Base-by-base conservation (phyloP, 129 eudicot genomes). In the Lonicera japonica region DNA sequence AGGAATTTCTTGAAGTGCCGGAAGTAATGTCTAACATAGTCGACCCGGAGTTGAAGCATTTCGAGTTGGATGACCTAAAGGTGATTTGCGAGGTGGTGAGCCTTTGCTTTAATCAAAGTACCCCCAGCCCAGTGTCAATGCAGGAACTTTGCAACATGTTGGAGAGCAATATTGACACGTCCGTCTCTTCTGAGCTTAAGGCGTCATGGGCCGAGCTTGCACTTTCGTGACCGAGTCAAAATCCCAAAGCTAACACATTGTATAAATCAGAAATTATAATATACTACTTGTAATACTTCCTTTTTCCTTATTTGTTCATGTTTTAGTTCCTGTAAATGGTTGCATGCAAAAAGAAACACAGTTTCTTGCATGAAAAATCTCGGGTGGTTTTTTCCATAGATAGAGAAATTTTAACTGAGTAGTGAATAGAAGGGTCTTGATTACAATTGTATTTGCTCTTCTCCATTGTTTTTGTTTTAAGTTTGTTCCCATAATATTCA, bases 121-220 rank as follows among this genome's bases (percentile, higher is more conserved):
- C 83, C 3, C 65, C 47, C 48, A 76, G 58, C 51, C 82, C 70
- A 63, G 78, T 82, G 5, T 68, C 73, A 29, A 82, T 85, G 85
- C 67, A 70, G 61, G 95, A 92, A 0, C 13, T 92, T 43, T 88
- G 89, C 71, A 56, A 56, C 23, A 71, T 74, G 79, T 58, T 92
- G 81, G 99, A 92, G 72, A 78, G 68, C 70, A 73, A 79, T 56
- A 81, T 92, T 14, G 89, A 92, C 41, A 78, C 74, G 3, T 82
- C 96, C 1, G 70, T 79, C 4, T 78, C 95, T 3, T 77, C 82
- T 1, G 98, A 87, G 68, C 76, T 92, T 12, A 78, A 68, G 67
- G 87, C 96, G 20, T 90, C 99, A 5, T 92, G 99, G 99, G 99
- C 96, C 25, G 99, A 88, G 64, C 81, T 92, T 11, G 82, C 87